Conservation (phyloP, 768 basidiomycete genomes). For the Termitomyces sp. region DNA sequence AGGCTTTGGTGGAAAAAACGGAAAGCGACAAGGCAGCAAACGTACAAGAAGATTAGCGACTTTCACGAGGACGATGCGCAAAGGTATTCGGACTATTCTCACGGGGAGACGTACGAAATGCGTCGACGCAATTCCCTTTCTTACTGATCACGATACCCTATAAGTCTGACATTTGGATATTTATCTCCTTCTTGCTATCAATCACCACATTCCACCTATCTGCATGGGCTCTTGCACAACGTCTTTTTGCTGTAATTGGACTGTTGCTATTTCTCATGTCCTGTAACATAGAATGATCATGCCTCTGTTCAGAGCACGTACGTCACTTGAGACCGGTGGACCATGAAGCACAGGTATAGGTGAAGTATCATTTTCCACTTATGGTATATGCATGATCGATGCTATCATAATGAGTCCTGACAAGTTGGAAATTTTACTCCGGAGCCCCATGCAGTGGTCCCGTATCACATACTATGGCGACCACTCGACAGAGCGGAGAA, state of each 20-base stretch:
- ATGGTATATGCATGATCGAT: neutral
- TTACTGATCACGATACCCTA: neutral
- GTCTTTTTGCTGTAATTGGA: neutral
- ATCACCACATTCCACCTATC: neutral
- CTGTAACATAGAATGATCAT: neutral
- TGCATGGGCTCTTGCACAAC: neutral
- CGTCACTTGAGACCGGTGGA: neutral
- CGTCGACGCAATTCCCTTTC: neutral
- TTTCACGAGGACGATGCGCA: conserved; percentile 12
- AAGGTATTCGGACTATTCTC: conserved; percentile 10
- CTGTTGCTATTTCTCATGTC: neutral
- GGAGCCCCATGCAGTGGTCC: too few relatives aligned
- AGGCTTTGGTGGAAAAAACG: conserved; percentile 26
- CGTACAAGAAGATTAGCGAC: conserved; percentile 12
- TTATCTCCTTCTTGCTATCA: neutral
- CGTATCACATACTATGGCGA: neutral
- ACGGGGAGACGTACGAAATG: conserved; percentile 6
- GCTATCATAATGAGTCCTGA: too few relatives aligned
- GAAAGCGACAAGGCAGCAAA: conserved; percentile 5
- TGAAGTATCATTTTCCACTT: neutral
- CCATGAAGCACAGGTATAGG: neutral
- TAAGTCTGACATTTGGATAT: neutral
- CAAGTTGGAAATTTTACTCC: too few relatives aligned
- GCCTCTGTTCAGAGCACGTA: neutral
- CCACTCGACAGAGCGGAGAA: neutral